These are phyloP conservation scores for Naganishia antarctica DNA, from an alignment of 768 basidiomycete genomes.

Conservation along the genomic window DNA sequence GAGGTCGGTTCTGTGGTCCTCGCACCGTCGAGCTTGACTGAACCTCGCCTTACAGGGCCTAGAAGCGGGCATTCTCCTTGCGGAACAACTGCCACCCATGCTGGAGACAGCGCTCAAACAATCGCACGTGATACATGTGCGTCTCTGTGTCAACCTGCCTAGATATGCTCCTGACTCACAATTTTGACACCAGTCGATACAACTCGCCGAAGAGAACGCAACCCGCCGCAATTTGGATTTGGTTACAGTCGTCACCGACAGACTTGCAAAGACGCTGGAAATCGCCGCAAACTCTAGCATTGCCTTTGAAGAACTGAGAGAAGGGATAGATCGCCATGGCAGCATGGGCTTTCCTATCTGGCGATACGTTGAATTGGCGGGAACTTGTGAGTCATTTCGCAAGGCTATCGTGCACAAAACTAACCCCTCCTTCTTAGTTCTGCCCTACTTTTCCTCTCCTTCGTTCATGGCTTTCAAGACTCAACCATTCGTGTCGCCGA, in stretches of 20 bases:
- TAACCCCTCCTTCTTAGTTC: neutral
- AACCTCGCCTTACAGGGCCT: neutral
- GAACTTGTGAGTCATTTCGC: neutral
- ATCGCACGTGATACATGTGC: slow-evolving; percentile 1
- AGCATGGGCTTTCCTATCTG: slow-evolving; percentile 8
- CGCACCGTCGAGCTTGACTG: neutral
- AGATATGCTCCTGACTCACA: neutral
- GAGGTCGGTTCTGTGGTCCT: neutral
- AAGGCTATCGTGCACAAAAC: neutral
- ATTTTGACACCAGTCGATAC: neutral
- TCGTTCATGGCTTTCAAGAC: slow-evolving; percentile 9
- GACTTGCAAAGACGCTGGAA: neutral
- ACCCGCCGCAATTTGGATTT: neutral
- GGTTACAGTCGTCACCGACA: neutral
- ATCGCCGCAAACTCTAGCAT: neutral
- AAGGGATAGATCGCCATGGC: neutral
- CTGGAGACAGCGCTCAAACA: slow-evolving; percentile 1
- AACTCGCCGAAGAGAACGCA: neutral
- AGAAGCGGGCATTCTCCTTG: neutral
- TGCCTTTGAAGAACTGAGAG: slow-evolving; percentile 4
- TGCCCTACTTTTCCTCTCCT: slow-evolving; percentile 8
- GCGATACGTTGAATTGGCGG: slow-evolving; percentile 2
- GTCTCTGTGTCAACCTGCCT: neutral
- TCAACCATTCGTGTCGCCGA: neutral
- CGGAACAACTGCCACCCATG: neutral